phyloP scores from a whole-genome alignment of 495 filamentous ascomycete genomes.

The Extremus antarcticus region DNA sequence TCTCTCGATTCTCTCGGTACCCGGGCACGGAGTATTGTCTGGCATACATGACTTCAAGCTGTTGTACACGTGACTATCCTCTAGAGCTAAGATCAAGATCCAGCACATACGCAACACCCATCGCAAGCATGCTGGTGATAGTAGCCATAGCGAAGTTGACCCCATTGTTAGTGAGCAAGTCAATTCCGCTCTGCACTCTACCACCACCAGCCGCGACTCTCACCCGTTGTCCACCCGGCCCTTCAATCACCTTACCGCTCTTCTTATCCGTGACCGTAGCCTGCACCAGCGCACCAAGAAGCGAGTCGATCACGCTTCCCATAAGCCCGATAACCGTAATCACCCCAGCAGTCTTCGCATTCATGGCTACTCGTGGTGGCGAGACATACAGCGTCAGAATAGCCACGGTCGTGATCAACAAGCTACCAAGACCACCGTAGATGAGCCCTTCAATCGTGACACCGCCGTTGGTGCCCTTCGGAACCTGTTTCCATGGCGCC shows the following conservation, averaged over 20 bases:
- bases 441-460: constrained; percentile 61
- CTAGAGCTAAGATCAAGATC: neutral
- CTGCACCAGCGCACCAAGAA: constrained; percentile 78
- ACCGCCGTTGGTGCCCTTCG: constrained; percentile 85
- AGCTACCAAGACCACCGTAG: constrained; percentile 65
- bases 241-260: constrained; percentile 81
- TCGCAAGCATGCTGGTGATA: constrained; percentile 66
- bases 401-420: constrained; percentile 56
- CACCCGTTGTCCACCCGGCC: constrained; percentile 70
- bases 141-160: constrained; percentile 87
- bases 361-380: constrained; percentile 54
- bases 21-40: no score
- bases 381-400: constrained; percentile 34
- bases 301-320: constrained; percentile 75
- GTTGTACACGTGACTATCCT: neutral
- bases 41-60: no score
- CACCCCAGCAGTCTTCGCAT: constrained; percentile 45
- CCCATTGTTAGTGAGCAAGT: constrained; percentile 83
- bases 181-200: constrained; percentile 43
- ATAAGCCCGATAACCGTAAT: constrained; percentile 58
- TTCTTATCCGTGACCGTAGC: constrained; percentile 74
- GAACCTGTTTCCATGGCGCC: constrained; percentile 64
- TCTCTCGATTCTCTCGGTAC: no score
- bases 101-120: constrained; percentile 36
- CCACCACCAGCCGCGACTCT: constrained; percentile 20